A percentile compares a stretch with the other conserved stretches of the same genome.
Evolutionary conservation across 1,284 basidiomycete species (phyloP).

Genomic region (Malassezia sp.): DNA sequence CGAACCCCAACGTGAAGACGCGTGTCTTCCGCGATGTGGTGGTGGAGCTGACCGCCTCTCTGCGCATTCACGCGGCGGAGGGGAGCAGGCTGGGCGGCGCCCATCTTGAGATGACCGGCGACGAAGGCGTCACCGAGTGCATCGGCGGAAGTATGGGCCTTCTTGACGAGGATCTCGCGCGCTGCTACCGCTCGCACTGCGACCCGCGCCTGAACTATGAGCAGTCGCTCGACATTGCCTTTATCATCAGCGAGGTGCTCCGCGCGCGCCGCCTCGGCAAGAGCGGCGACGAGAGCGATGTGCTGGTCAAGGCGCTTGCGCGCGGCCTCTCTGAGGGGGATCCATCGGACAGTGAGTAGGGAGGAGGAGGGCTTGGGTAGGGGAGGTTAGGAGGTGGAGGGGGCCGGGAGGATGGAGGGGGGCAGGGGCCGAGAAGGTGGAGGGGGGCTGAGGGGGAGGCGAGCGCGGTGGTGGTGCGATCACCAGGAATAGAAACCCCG

Average conservation of each 20-base stretch:
- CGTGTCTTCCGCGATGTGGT: conserved; percentile 84
- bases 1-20: conserved; percentile 51
- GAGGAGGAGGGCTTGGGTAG: too few relatives aligned
- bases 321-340: too few relatives aligned
- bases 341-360: too few relatives aligned
- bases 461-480: too few relatives aligned
- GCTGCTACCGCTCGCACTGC: conserved; percentile 49
- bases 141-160: conserved; percentile 54
- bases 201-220: conserved; percentile 52
- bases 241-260: conserved; percentile 37
- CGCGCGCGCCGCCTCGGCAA: conserved; percentile 24
- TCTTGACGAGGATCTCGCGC: conserved; percentile 51
- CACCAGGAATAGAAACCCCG: too few relatives aligned
- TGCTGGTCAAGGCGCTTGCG: not conserved
- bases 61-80: conserved; percentile 54
- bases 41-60: conserved; percentile 67
- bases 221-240: conserved; percentile 49
- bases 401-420: too few relatives aligned
- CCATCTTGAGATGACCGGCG: conserved; percentile 90
- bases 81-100: conserved; percentile 73
- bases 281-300: not conserved
- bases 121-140: conserved; percentile 69
- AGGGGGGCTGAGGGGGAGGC: too few relatives aligned
- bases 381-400: too few relatives aligned
- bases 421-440: too few relatives aligned